phyloP scores from a whole-genome alignment of 805 yeast genomes.

The Phaffomyces antillensis region DNA sequence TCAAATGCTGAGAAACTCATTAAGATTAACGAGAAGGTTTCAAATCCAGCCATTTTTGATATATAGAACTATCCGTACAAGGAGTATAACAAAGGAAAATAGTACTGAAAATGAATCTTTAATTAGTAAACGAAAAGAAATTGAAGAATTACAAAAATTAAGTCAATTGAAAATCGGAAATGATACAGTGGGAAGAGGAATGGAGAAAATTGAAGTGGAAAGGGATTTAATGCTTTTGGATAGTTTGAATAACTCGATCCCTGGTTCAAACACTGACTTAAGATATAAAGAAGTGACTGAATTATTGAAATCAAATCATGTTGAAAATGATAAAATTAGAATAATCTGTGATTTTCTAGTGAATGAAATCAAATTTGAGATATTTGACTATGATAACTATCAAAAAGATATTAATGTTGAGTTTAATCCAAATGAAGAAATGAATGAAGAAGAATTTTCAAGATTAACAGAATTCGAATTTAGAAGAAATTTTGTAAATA shows the following conservation, averaged over 20 bases:
- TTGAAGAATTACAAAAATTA: neutral
- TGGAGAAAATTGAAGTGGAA: constrained; percentile 7
- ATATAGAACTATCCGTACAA: no score
- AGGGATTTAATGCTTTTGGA: constrained; percentile 14
- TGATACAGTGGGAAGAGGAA: neutral
- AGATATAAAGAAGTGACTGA: constrained; percentile 11
- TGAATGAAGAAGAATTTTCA: constrained; percentile 5
- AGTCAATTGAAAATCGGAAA: neutral
- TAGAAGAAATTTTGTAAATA: constrained; percentile 4
- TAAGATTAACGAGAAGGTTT: no score
- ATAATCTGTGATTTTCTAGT: constrained; percentile 11
- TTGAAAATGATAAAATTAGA: constrained; percentile 10
- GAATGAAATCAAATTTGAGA: constrained; percentile 12
- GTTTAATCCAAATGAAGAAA: neutral
- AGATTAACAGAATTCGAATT: constrained; percentile 14
- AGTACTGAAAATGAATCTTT: no score
- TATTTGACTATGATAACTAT: constrained; percentile 5
- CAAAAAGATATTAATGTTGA: neutral
- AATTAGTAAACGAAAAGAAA: neutral
- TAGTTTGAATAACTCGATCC: constrained; percentile 14
- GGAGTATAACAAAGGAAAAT: no score
- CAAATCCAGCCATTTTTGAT: no score
- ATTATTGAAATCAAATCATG: constrained; percentile 1
- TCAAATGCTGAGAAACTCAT: no score
- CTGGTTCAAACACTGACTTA: constrained; percentile 16